A percentile compares a stretch with the other conserved stretches of the same genome.
Evolutionary conservation across 352 stramenopile genomes (phyloP).

Genomic region (Phytophthora agathidicida): DNA sequence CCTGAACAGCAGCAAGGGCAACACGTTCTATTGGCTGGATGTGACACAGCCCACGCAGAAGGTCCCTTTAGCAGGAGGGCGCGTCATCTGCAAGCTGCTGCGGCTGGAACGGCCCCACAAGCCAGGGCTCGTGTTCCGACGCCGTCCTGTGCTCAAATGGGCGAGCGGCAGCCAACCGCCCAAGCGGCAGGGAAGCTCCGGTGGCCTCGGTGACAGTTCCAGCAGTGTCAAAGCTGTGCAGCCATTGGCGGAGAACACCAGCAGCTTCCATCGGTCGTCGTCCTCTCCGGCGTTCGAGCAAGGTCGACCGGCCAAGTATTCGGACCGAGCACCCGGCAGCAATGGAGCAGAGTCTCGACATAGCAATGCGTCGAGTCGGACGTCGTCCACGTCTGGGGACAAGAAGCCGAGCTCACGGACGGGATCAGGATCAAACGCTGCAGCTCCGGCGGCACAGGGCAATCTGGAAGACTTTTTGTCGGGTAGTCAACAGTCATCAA

Average conservation of each 20-base stretch:
- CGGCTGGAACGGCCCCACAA: constrained; percentile 65
- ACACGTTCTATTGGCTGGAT: constrained; percentile 86
- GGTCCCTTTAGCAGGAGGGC: constrained; percentile 75
- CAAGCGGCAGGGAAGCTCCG: constrained; percentile 28
- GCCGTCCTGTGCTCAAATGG: constrained; percentile 78
- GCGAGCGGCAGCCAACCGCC: constrained; percentile 29
- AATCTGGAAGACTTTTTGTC: constrained; percentile 85
- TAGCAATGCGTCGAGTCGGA: constrained; percentile 28
- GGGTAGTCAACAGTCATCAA: constrained; percentile 38
- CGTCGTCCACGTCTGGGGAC: constrained; percentile 21
- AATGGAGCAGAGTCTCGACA: constrained; percentile 28
- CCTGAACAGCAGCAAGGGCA: constrained; percentile 61
- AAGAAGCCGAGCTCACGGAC: constrained; percentile 42
- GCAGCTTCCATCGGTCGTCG: constrained; percentile 48
- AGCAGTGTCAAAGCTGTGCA: constrained; percentile 25
- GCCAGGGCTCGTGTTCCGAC: constrained; percentile 69
- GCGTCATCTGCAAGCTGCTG: constrained; percentile 86
- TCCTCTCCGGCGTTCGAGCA: constrained; percentile 56
- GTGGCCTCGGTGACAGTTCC: constrained; percentile 18
- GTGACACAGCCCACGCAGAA: constrained; percentile 58
- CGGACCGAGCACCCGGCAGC: constrained; percentile 38
- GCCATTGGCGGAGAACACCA: constrained; percentile 18
- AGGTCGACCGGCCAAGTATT: constrained; percentile 69
- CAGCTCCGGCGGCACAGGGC: constrained; percentile 31
- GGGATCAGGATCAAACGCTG: constrained; percentile 32